Conservation (phyloP, 1,284 basidiomycete species). For the Heterobasidion annosum region DNA sequence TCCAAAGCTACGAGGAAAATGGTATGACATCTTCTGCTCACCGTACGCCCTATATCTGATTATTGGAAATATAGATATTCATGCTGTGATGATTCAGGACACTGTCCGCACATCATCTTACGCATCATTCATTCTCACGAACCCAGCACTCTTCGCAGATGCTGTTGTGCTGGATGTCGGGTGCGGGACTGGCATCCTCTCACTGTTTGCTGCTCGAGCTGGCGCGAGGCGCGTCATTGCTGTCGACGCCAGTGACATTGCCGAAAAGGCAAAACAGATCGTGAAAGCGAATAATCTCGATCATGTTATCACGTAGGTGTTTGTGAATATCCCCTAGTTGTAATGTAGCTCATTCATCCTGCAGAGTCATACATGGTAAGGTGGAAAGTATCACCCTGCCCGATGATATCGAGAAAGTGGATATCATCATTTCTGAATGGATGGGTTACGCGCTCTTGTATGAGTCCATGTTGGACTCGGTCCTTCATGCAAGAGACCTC, state of each 20-base stretch:
- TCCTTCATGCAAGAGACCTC: slow-evolving; percentile 78
- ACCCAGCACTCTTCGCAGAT: slow-evolving; percentile 75
- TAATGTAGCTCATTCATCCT: background rate
- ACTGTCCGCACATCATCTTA: slow-evolving; percentile 91
- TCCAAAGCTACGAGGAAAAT: slow-evolving; percentile 88
- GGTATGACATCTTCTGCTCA: slow-evolving; percentile 35
- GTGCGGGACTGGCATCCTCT: slow-evolving; percentile 90
- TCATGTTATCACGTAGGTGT: slow-evolving; percentile 62
- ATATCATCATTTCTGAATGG: slow-evolving; percentile 96
- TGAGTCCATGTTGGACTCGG: slow-evolving; percentile 97
- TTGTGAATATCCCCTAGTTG: background rate
- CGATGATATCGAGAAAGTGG: slow-evolving; percentile 67
- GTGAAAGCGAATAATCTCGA: slow-evolving; percentile 76
- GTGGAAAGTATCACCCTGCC: slow-evolving; percentile 78
- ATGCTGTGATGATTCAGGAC: slow-evolving; percentile 78
- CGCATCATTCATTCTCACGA: slow-evolving; percentile 86
- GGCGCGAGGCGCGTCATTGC: slow-evolving; percentile 93
- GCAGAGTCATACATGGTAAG: slow-evolving; percentile 77
- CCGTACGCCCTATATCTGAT: background rate
- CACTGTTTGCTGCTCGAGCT: slow-evolving; percentile 85
- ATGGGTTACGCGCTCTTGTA: slow-evolving; percentile 94
- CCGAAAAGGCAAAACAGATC: slow-evolving; percentile 74
- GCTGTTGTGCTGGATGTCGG: slow-evolving; percentile 93
- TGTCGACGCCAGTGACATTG: slow-evolving; percentile 88
- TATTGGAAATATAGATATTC: slow-evolving; percentile 46